Percentiles rank a stretch among this genome's conserved stretches.
Evolutionary conservation across 225 moss, liverwort and hornwort species (phyloP).

Genomic region (Rhytidiadelphus loreus): DNA sequence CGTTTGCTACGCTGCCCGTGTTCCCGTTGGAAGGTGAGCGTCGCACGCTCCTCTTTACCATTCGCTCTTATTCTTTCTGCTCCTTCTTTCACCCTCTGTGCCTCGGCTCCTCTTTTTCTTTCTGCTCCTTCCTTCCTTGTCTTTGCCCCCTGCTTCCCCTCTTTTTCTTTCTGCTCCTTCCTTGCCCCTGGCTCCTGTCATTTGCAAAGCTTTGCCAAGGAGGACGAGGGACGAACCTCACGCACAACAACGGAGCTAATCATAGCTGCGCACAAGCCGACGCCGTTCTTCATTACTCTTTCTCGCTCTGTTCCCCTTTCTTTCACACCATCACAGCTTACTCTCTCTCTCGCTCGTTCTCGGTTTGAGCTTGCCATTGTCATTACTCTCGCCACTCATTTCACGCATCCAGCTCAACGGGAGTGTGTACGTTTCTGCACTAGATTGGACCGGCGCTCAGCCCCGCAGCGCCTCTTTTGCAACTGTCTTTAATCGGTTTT

Average conservation of each 20-base stretch:
- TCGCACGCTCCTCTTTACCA: neutral
- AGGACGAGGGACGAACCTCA: neutral
- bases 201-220: neutral
- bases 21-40: neutral
- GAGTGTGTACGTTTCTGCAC: neutral
- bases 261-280: neutral
- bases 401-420: slow-evolving; percentile 4
- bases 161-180: neutral
- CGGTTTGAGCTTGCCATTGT: neutral
- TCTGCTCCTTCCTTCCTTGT: neutral
- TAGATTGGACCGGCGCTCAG: neutral
- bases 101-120: neutral
- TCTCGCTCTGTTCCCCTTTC: neutral
- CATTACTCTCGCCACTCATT: neutral
- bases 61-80: neutral
- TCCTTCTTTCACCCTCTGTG: neutral
- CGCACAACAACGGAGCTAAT: neutral
- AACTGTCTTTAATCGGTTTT: neutral
- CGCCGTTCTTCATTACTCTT: neutral
- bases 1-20: neutral
- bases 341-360: neutral
- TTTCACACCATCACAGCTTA: neutral
- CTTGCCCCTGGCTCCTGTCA: neutral
- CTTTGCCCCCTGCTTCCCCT: neutral
- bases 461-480: neutral